Base-by-base conservation (phyloP, 1,284 basidiomycete species). In the Trichosporon sp. region DNA sequence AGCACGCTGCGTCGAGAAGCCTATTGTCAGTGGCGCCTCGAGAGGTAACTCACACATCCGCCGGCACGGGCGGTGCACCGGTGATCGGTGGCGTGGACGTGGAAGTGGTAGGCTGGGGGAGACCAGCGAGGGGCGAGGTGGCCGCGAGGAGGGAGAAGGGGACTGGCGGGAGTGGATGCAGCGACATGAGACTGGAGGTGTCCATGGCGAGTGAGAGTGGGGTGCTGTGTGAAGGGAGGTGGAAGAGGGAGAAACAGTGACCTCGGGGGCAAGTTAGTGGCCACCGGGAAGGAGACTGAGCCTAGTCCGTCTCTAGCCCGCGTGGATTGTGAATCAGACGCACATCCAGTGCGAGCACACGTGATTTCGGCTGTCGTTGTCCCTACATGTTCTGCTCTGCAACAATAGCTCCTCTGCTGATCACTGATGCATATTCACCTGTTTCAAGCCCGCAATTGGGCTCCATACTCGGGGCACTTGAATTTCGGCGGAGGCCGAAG, bases 1-100 rank as follows among this genome's bases (percentile, higher is more conserved):
- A 43, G 54, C 65, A 54, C 5, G 37, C 51, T 2, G 64, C 65
- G n/a, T 69, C 63, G 7, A 69, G 46, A 10, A 54, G 21, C 8
- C 51, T 54, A 5, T 8, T 6, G 51, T 54, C 10, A 54, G 51
- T 26, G 4, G 5, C n/a, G 51, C 6, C 35, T 26, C 3, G 2
- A 2, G 19, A 21, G 51, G 2, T 4, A 5, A n/a, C 51, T 54
- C 51, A 54, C 51, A 54, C 21, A 19, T 54, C 10, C 19, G n/a
- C 5, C 51, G 51, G 5, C 6, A 21, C 19, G 51, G 51, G 51
- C 51, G 19, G 51, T n/a, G 43, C 43, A n/a, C 14, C 43, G 10
- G 16, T 46, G 16, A n/a, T 46, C 43, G 43, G 43, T 46, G 35
- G 35, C 35, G 35, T 37, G 35, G 8, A 10, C 5, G 35, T 37